Evolutionary conservation across 768 basidiomycete species (phyloP).

Genomic region (Lactifluus rugatus): DNA sequence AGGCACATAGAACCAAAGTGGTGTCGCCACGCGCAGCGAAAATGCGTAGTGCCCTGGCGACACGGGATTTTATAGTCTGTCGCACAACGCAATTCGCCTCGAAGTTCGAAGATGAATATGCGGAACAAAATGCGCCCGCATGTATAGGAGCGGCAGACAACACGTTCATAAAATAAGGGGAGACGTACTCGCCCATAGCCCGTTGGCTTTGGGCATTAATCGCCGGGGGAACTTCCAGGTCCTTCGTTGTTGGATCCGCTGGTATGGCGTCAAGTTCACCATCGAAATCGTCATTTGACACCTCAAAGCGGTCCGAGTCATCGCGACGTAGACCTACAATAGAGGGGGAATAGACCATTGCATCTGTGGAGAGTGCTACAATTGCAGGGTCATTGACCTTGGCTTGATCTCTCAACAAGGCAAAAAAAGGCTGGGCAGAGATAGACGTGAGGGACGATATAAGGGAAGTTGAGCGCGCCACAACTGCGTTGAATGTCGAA

Average conservation of each 20-base stretch:
- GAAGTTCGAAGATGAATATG: background rate
- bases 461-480: conserved; percentile 17
- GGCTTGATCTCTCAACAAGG: background rate
- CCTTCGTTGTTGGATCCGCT: conserved; percentile 19
- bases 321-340: conserved; percentile 19
- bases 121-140: background rate
- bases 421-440: conserved; percentile 5
- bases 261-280: conserved; percentile 18
- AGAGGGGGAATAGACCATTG: conserved; percentile 17
- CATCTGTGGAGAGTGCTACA: background rate
- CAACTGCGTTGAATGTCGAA: conserved; percentile 4
- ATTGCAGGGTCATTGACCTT: background rate
- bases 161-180: conserved; percentile 18
- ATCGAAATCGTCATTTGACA: conserved; percentile 12
- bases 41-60: conserved; percentile 5
- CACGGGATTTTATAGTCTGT: conserved; percentile 11
- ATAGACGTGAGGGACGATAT: conserved; percentile 12
- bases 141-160: conserved; percentile 7
- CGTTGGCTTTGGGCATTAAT: conserved; percentile 15
- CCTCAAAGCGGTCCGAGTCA: conserved; percentile 15
- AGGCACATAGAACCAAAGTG: conserved; percentile 12
- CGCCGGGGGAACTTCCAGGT: conserved; percentile 15
- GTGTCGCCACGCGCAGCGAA: conserved; percentile 13
- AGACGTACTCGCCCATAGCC: conserved; percentile 18
- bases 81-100: conserved; percentile 5